Evolutionary conservation across 106 monocot genomes (phyloP), one percentile per base, ranked within the genome.

Genomic region (Agapanthus africanus): DNA sequence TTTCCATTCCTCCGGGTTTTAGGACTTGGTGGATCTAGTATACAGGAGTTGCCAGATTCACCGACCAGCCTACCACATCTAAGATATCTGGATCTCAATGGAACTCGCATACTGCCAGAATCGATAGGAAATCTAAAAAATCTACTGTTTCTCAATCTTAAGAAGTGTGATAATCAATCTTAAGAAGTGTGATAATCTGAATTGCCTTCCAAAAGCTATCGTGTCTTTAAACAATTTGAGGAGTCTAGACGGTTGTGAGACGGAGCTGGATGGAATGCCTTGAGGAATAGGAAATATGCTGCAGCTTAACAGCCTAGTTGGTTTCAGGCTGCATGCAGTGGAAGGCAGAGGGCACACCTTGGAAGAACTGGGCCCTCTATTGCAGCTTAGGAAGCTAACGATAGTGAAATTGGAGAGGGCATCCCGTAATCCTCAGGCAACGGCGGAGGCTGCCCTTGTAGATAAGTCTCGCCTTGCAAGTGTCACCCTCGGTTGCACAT

Each of bases 341-440:
- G n/a, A 56, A 57, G 21, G 26, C 10, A 5, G 10, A 0, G 37
- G 56, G 26, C 19, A 40, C 59, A 59, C 67, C n/a, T 23, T 78
- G 37, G 59, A 73, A 47, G 73, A 73, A 0, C 10, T 78, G 36
- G 49, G 40, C 4, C 21, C 65, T 67, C 67, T 78, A 11, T 46
- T 42, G 0, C 26, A 47, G 0, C 42, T 78, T 10, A 44, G 37
- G 0, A 7, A 10, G 0, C 36, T 78, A 13, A 7, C 8, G 0
- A 36, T 78, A 10, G 16, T 41, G 4, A 78, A 62, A 13, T 61
- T 78, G 37, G 78, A 78, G 56, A 68, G 0, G 4, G 39, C 35
- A 39, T 38, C 65, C 18, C 10, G 38, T 28, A 26, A 13, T 14
- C 10, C 8, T 3, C 34, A 28, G 7, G 40, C 40, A 23, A 47